Evolutionary conservation across 2,329 filamentous ascomycete species (phyloP).

Genomic region (Alternaria sp.): DNA sequence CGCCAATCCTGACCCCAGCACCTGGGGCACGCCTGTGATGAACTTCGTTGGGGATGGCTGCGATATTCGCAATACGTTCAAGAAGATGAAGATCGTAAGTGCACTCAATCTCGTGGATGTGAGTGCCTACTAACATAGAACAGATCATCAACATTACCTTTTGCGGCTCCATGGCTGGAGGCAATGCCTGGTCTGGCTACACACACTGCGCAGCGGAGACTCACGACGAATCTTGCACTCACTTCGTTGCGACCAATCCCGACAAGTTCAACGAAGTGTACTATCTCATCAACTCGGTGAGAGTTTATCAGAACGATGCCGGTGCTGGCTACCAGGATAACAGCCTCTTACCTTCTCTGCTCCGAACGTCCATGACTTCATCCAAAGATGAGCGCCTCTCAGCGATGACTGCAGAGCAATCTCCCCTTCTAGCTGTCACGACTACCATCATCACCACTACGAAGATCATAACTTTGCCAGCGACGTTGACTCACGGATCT

Average conservation of each 20-base stretch:
- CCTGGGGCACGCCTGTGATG: conserved; percentile 49
- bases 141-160: conserved; percentile 56
- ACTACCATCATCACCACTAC: neutral
- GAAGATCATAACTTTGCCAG: neutral
- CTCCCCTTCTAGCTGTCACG: neutral
- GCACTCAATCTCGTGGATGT: neutral
- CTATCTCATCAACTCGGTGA: conserved; percentile 26
- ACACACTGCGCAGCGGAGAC: conserved; percentile 15
- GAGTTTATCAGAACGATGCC: conserved; percentile 5
- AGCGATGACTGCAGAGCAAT: neutral
- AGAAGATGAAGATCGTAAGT: conserved; percentile 26
- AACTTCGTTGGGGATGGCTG: conserved; percentile 42
- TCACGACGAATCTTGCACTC: conserved; percentile 54
- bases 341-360: neutral
- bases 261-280: conserved; percentile 28
- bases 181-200: conserved; percentile 58
- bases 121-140: neutral
- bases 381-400: neutral
- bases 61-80: conserved; percentile 52
- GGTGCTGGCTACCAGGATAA: neutral
- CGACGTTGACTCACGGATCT: neutral
- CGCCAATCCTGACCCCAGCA: conserved; percentile 52
- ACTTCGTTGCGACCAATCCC: conserved; percentile 27
- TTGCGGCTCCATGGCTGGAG: conserved; percentile 48
- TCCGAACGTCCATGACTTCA: neutral